These are phyloP conservation scores for Lasiodiplodia gonubiensis DNA, from an alignment of 2,329 filamentous ascomycete species.

Conservation along the genomic window DNA sequence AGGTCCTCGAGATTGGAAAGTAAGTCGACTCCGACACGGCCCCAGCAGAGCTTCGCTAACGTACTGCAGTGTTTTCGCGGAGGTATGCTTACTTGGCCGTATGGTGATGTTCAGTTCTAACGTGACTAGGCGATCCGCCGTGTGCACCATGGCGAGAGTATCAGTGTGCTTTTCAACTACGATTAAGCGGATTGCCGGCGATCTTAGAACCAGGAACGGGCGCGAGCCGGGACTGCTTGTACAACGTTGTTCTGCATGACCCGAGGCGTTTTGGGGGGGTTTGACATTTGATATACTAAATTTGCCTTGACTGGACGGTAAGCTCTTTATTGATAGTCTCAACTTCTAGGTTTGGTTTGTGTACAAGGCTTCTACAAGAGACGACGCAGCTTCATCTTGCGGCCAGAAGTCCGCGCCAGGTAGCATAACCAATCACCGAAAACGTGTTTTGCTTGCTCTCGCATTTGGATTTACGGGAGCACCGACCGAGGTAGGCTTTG, in stretches of 20 bases:
- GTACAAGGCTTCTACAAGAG: neutral
- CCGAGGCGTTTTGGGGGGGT: conserved; percentile 23
- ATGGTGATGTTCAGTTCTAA: conserved; percentile 33
- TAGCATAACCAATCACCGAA: neutral
- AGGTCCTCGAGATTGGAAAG: conserved; percentile 82
- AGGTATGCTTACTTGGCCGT: conserved; percentile 60
- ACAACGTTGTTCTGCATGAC: conserved; percentile 28
- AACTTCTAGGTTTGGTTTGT: conserved; percentile 7
- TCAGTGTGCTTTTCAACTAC: conserved; percentile 91
- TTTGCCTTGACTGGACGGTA: neutral
- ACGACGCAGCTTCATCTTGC: neutral
- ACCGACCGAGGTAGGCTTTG: neutral
- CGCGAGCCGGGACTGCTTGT: conserved; percentile 16
- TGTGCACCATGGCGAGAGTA: conserved; percentile 96
- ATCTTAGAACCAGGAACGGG: conserved; percentile 3
- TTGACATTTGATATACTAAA: neutral
- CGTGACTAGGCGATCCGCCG: conserved; percentile 75
- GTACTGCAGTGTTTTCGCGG: conserved; percentile 76
- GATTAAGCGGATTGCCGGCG: conserved; percentile 55
- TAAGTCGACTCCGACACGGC: conserved; percentile 1
- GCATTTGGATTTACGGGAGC: neutral
- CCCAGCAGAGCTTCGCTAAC: neutral
- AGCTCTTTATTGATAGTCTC: conserved; percentile 14
- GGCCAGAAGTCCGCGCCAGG: neutral
- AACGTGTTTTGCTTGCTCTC: neutral